phyloP scores from a whole-genome alignment of 495 filamentous ascomycete genomes.

The Hyaloscypha hepaticicola region DNA sequence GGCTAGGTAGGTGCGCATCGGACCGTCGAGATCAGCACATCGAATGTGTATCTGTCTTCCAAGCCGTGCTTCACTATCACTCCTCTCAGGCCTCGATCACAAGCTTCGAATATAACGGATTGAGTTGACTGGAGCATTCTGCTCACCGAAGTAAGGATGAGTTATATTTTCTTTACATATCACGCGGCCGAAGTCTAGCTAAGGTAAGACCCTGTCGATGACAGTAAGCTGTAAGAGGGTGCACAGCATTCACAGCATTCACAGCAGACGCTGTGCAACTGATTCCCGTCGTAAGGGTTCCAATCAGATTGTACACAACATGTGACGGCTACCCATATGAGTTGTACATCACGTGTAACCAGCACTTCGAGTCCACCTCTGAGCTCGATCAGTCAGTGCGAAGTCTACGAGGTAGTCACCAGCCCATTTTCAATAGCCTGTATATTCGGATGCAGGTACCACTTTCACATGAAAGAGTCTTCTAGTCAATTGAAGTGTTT shows the following conservation, averaged over 20 bases:
- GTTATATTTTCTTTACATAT: background rate
- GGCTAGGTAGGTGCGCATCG: background rate
- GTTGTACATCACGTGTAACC: background rate
- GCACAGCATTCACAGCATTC: background rate
- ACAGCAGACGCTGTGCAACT: background rate
- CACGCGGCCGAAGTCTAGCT: conserved; percentile 8
- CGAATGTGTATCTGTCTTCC: background rate
- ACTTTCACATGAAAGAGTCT: conserved; percentile 3
- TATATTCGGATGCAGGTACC: background rate
- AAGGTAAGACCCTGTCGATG: background rate
- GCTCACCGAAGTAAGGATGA: background rate
- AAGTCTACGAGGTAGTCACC: background rate
- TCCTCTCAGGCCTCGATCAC: background rate
- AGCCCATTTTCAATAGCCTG: background rate
- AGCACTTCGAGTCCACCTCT: background rate
- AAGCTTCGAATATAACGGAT: background rate
- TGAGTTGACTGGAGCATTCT: background rate
- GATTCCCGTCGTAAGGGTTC: background rate
- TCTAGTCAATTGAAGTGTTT: background rate
- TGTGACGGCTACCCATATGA: background rate
- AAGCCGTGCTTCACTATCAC: background rate
- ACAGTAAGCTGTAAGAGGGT: background rate
- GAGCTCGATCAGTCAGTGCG: background rate
- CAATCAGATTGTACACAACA: background rate
- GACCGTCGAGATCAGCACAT: background rate